Conservation (phyloP, 1,284 basidiomycete genomes). For the Mycena citricolor region DNA sequence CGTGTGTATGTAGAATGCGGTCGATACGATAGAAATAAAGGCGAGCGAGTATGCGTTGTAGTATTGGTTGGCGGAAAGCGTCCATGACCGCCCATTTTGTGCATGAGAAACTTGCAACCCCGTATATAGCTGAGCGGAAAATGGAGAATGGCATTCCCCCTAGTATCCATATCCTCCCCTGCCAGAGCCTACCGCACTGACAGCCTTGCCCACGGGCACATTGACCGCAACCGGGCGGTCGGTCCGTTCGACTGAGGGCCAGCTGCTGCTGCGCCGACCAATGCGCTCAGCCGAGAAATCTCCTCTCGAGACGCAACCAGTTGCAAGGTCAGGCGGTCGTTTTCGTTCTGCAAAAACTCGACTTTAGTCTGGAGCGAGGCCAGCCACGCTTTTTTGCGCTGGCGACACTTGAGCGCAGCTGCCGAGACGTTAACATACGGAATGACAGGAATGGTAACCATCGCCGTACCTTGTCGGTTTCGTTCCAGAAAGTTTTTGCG, state of each 20-base stretch:
- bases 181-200: conserved; percentile 27
- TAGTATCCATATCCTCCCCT: conserved; percentile 40
- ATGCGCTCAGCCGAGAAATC: conserved; percentile 71
- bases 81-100: no score
- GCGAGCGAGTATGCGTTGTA: no score
- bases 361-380: conserved; percentile 90
- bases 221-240: conserved; percentile 43
- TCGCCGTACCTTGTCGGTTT: conserved; percentile 82
- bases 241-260: conserved; percentile 29
- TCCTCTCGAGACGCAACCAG: conserved; percentile 79
- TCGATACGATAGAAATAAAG: no score
- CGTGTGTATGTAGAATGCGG: no score
- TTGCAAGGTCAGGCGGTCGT: conserved; percentile 83
- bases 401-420: conserved; percentile 98
- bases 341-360: conserved; percentile 87
- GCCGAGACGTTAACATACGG: conserved; percentile 11
- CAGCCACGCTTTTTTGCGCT: conserved; percentile 98
- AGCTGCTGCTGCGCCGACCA: conserved; percentile 62
- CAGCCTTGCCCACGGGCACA: conserved; percentile 36
- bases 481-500: conserved; percentile 91
- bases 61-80: no score
- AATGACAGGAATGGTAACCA: conserved; percentile 2
- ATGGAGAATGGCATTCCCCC: no score
- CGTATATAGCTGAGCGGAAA: no score
- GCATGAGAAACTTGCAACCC: no score